A percentile compares a stretch with the other conserved stretches of the same genome.
Evolutionary conservation across 306 rosid species (phyloP).

Genomic region (Sechiopsis laciniata): DNA sequence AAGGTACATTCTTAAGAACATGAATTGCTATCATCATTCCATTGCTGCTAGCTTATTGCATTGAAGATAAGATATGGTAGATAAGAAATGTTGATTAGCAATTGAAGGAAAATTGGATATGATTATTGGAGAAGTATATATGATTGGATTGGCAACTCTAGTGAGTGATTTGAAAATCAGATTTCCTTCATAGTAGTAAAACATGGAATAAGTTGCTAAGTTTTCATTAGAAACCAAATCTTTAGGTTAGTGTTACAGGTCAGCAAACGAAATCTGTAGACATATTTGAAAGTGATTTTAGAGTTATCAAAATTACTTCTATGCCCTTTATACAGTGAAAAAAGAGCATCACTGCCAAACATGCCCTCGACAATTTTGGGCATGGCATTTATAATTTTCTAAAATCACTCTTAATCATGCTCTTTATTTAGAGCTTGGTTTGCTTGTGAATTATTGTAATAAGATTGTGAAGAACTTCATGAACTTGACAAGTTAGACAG

Average conservation of each 20-base stretch:
- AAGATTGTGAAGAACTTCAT: not conserved
- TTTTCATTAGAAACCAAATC: not conserved
- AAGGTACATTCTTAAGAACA: slow-evolving; percentile 34
- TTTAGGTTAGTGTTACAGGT: not conserved
- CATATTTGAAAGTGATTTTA: not conserved
- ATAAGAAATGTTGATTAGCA: not conserved
- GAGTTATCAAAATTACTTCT: no score
- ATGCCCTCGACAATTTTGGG: no score
- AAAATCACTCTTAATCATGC: no score
- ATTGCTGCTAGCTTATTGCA: not conserved
- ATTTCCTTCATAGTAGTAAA: not conserved
- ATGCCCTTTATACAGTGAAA: no score
- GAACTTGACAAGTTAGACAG: not conserved
- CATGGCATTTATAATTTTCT: no score
- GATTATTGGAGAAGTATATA: not conserved
- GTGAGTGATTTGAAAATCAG: not conserved
- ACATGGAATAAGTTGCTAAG: not conserved
- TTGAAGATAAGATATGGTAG: not conserved
- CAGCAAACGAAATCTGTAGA: not conserved
- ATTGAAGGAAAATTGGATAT: not conserved
- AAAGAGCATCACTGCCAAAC: no score
- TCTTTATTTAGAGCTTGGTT: no score
- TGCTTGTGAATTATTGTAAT: no score
- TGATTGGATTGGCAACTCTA: not conserved
- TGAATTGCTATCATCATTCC: not conserved